phyloP scores from a whole-genome alignment of 192 early-diverging fungal species.

The Radiomyces spectabilis region DNA sequence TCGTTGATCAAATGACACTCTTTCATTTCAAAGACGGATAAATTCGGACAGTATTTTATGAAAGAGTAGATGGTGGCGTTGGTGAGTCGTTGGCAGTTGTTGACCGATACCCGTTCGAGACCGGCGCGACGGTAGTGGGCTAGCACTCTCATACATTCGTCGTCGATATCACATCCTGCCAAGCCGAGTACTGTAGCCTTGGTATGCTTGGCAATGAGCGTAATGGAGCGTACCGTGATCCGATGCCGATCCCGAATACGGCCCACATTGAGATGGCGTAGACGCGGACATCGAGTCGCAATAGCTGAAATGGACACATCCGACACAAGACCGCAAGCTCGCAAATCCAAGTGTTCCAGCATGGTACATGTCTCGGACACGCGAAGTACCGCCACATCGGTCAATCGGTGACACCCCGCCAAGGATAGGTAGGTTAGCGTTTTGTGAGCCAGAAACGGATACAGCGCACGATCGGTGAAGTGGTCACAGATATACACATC shows the following conservation, averaged over 20 bases:
- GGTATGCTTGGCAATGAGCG: constrained; percentile 35
- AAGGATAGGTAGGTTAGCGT: constrained; percentile 31
- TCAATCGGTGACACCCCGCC: constrained; percentile 38
- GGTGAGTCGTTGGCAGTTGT: constrained; percentile 37
- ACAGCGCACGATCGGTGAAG: constrained; percentile 26
- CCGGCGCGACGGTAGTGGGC: constrained; percentile 28
- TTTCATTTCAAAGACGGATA: constrained; percentile 46
- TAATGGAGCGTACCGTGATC: constrained; percentile 37
- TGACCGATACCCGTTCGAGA: constrained; percentile 41
- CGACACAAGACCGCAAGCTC: constrained; percentile 39
- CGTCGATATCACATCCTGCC: constrained; percentile 40
- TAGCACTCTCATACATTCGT: constrained; percentile 37
- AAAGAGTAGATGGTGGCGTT: constrained; percentile 32
- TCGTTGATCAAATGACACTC: constrained; percentile 40
- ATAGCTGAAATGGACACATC: constrained; percentile 31
- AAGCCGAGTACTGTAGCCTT: constrained; percentile 36
- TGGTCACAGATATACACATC: constrained; percentile 48
- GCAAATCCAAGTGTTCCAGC: constrained; percentile 35
- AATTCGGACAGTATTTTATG: constrained; percentile 32
- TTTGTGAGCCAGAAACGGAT: constrained; percentile 24
- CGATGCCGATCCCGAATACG: constrained; percentile 31
- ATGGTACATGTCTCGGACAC: constrained; percentile 30
- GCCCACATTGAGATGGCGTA: constrained; percentile 43
- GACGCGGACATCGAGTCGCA: constrained; percentile 22
- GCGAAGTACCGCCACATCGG: constrained; percentile 26